Evolutionary conservation across 2,329 filamentous ascomycete genomes (phyloP).

Genomic region (Lasiodiplodia sp.): DNA sequence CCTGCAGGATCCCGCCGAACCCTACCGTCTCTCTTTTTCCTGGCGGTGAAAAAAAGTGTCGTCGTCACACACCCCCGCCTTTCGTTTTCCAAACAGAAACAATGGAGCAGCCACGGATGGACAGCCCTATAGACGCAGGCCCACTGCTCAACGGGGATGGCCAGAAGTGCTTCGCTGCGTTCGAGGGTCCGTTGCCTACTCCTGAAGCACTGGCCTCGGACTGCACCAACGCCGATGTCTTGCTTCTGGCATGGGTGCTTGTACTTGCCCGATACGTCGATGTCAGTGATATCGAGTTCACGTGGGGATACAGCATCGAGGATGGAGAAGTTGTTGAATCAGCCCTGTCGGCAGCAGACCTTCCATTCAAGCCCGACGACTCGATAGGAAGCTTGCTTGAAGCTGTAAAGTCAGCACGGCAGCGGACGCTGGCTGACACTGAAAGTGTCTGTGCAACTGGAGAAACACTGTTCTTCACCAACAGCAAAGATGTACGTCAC

Average conservation of each 20-base stretch:
- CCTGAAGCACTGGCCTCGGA: neutral
- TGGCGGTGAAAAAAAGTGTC: neutral
- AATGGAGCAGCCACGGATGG: constrained; percentile 9
- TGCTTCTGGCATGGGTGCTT: constrained; percentile 23
- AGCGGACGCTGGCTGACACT: neutral
- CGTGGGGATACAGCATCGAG: constrained; percentile 8
- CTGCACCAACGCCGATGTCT: constrained; percentile 1
- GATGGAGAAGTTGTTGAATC: neutral
- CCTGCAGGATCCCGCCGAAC: neutral
- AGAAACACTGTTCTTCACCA: neutral
- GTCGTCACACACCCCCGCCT: neutral
- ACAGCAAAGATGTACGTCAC: constrained; percentile 6
- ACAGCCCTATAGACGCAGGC: constrained; percentile 7
- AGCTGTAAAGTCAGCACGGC: neutral
- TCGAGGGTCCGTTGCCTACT: neutral
- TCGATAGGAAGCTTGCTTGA: neutral
- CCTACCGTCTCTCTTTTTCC: neutral
- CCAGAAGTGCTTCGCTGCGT: neutral
- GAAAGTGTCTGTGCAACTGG: neutral
- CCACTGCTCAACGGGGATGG: neutral
- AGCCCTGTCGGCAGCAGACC: neutral
- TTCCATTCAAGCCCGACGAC: neutral
- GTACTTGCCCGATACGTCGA: constrained; percentile 5
- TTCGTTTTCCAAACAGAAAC: neutral
- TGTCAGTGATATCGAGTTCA: constrained; percentile 8